These are phyloP conservation scores for Scytalidium sp. DNA, from an alignment of 2,329 filamentous ascomycete genomes.

Conservation along the genomic window DNA sequence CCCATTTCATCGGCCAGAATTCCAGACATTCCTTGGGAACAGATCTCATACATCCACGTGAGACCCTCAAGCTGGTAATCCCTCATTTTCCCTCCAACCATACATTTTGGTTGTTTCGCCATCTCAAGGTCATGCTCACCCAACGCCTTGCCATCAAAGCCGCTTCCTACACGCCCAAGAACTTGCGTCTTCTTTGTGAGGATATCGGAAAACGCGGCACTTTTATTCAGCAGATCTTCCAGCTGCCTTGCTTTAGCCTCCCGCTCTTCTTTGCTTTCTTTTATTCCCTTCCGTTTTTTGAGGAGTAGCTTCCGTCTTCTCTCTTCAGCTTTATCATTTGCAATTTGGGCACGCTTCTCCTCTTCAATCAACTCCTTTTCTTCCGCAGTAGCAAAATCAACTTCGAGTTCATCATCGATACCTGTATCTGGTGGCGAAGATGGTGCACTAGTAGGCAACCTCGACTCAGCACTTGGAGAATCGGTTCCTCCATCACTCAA, in stretches of 20 bases:
- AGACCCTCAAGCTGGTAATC: slow-evolving; percentile 92
- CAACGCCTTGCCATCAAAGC: slow-evolving; percentile 56
- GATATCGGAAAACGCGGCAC: slow-evolving; percentile 59
- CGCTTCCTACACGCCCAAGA: slow-evolving; percentile 58
- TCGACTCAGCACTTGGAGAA: slow-evolving; percentile 6
- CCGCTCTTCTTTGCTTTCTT: slow-evolving; percentile 49
- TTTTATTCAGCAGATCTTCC: slow-evolving; percentile 57
- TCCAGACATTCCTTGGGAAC: slow-evolving; percentile 61
- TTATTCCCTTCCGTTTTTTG: slow-evolving; percentile 43
- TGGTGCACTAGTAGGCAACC: slow-evolving; percentile 17
- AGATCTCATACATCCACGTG: slow-evolving; percentile 78
- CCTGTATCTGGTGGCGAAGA: slow-evolving; percentile 20
- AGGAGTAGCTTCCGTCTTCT: slow-evolving; percentile 23
- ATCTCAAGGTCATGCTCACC: slow-evolving; percentile 70
- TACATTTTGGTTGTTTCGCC: slow-evolving; percentile 79
- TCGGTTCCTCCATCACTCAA: neutral
- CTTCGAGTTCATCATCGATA: slow-evolving; percentile 10
- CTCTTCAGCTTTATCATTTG: slow-evolving; percentile 45
- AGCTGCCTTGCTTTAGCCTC: slow-evolving; percentile 58
- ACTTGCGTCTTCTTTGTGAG: slow-evolving; percentile 62
- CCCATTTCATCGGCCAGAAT: slow-evolving; percentile 63
- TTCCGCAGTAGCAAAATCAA: slow-evolving; percentile 20
- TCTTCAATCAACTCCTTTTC: slow-evolving; percentile 30
- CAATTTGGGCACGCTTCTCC: slow-evolving; percentile 42
- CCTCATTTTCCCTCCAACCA: slow-evolving; percentile 86